phyloP scores from a whole-genome alignment of 1,139 yeast genomes.

The Protomyces inouyei region DNA sequence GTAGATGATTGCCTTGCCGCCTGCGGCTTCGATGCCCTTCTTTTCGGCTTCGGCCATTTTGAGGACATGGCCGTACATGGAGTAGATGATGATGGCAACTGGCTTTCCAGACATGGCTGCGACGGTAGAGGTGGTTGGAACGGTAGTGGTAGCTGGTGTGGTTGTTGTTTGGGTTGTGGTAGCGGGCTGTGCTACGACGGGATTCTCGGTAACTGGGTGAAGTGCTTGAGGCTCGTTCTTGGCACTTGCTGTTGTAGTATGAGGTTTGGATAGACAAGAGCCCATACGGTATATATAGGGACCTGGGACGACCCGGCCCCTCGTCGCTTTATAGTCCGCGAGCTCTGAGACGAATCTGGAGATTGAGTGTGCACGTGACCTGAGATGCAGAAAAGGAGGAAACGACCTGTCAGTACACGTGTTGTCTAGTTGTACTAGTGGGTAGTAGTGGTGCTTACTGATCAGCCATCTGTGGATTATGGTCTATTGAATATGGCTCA shows the following conservation, averaged over 20 bases:
- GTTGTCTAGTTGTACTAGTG: too few relatives aligned
- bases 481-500: too few relatives aligned
- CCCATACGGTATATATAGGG: background rate
- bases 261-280: conserved; percentile 5
- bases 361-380: too few relatives aligned
- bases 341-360: too few relatives aligned
- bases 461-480: too few relatives aligned
- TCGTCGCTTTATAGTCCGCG: too few relatives aligned
- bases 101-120: conserved; percentile 38
- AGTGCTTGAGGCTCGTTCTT: background rate
- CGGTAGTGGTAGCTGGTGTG: background rate
- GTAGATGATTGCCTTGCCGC: conserved; percentile 55
- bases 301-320: too few relatives aligned
- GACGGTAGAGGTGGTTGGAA: background rate
- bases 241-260: background rate
- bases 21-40: conserved; percentile 56
- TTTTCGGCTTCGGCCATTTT: conserved; percentile 53
- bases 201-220: background rate
- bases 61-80: conserved; percentile 62
- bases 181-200: background rate
- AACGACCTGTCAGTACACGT: too few relatives aligned
- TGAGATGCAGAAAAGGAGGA: too few relatives aligned
- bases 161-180: background rate
- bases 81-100: conserved; percentile 69
- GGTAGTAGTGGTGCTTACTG: too few relatives aligned